Percentiles rank a stretch among this genome's conserved stretches.
phyloP scores from a whole-genome alignment of 371 early-diverging fungal genomes.

The Mucor circinelloides region DNA sequence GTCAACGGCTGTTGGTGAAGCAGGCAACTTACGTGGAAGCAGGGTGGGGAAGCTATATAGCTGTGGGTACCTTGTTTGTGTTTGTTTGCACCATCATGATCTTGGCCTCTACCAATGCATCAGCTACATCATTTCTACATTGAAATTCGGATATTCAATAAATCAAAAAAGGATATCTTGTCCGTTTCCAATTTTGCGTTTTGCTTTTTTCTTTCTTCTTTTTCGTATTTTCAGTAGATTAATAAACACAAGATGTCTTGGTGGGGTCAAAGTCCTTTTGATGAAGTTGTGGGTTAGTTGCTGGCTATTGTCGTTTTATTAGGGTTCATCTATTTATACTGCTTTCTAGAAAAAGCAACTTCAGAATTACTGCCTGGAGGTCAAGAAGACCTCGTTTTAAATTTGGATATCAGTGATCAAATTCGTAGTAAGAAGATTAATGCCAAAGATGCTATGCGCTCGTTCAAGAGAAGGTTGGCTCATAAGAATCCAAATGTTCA shows the following conservation, averaged over 20 bases:
- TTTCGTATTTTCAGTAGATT: constrained; percentile 12
- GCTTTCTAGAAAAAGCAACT: constrained; percentile 79
- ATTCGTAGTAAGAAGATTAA: constrained; percentile 86
- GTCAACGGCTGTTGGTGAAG: constrained; percentile 28
- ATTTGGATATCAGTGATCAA: constrained; percentile 91
- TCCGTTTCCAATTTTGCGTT: neutral
- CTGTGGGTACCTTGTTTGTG: constrained; percentile 26
- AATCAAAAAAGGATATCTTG: neutral
- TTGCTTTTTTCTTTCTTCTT: constrained; percentile 11
- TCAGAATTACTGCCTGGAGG: constrained; percentile 87
- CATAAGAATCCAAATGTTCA: constrained; percentile 94
- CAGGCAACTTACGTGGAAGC: constrained; percentile 36
- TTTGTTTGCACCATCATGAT: constrained; percentile 46
- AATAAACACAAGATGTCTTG: constrained; percentile 36
- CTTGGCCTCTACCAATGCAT: constrained; percentile 19
- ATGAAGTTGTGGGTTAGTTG: constrained; percentile 45
- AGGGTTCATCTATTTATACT: neutral
- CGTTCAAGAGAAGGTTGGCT: constrained; percentile 77
- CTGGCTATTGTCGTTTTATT: neutral
- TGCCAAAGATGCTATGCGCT: constrained; percentile 76
- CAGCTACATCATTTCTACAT: neutral
- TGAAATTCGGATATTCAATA: neutral
- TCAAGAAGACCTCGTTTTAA: constrained; percentile 78
- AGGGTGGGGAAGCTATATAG: constrained; percentile 41
- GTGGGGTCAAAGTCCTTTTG: constrained; percentile 48